A percentile compares a stretch with the other conserved stretches of the same genome.
Evolutionary conservation across 257 asterid genomes (phyloP).

Genomic region (Fraxinus quadrangulata): DNA sequence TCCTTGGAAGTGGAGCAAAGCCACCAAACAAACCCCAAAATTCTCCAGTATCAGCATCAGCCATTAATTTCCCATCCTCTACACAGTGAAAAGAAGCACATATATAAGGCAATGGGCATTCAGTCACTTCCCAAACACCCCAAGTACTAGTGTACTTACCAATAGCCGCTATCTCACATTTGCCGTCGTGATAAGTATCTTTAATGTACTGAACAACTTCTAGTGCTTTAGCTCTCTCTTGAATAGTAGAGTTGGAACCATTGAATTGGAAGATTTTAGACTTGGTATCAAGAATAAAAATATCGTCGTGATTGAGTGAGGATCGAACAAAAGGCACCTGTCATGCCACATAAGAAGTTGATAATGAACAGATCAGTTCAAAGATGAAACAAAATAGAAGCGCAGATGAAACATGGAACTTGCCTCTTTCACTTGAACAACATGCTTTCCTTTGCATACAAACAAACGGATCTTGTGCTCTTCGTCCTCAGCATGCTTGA

Average conservation of each 20-base stretch:
- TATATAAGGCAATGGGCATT: conserved; percentile 14
- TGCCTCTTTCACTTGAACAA: conserved; percentile 79
- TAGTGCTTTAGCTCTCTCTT: conserved; percentile 89
- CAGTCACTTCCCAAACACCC: conserved; percentile 16
- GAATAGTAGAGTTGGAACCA: conserved; percentile 76
- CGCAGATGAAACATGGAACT: conserved; percentile 25
- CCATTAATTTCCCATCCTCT: conserved; percentile 87
- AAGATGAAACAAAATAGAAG: conserved; percentile 21
- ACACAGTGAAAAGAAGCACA: conserved; percentile 35
- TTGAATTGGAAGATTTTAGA: conserved; percentile 76
- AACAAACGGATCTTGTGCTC: conserved; percentile 60
- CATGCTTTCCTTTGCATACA: conserved; percentile 81
- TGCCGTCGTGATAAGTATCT: conserved; percentile 77
- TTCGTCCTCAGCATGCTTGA: conserved; percentile 55
- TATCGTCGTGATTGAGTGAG: conserved; percentile 75
- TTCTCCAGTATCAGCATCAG: conserved; percentile 84
- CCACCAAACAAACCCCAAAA: conserved; percentile 94
- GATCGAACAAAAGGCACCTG: conserved; percentile 79
- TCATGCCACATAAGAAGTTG: conserved; percentile 16
- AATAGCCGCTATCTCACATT: conserved; percentile 75
- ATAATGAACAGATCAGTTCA: conserved; percentile 2
- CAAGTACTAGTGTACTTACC: conserved; percentile 45
- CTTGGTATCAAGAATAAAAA: conserved; percentile 74
- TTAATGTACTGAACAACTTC: conserved; percentile 88
- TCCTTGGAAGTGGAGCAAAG: conserved; percentile 89